Base-by-base conservation (phyloP, 257 asterid genomes). In the Linaria vulgaris region DNA sequence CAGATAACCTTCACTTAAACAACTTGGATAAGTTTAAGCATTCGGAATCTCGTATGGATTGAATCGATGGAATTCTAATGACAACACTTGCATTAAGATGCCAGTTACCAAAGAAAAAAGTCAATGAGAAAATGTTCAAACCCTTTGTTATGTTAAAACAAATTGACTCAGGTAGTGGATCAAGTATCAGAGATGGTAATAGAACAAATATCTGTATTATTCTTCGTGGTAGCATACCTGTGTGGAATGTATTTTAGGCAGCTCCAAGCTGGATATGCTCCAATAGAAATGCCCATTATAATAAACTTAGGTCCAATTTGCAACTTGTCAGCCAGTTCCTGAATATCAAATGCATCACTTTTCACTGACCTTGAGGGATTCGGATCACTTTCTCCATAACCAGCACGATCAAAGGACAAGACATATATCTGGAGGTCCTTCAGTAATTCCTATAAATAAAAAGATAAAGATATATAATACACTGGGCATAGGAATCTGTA, bases 371-470 rank as follows among this genome's bases (percentile, higher is more conserved):
- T 78, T 59, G 76, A 80, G 22, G 94, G 87, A 70, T 91, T 85
- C 39, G 92, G 95, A 74, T 87, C 95, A 59, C 99, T 92, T 48
- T 92, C 95, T 3, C 99, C 97, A 76, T 92, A 92, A 51, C 99
- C 99, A 5, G 99, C 95, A 69, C 97, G 85, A 64, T 92, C 97
- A 38, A 72, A 89, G 48, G 80, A 63, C 64, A 89, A 59, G 50
- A 92, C 56, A 69, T 84, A 83, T 68, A 92, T 72, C 63, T 82
- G 78, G 71, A 87, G 70, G 68, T 78, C 82, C 69, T 86, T 88
- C 72, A 92, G 68, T 15, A 89, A 57, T 38, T 83, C 97, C 98
- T 92, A 41, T 12, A 14, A 23, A 16, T 30, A 59, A 21, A 22
- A 17, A 41, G 20, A 41, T 22, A 59, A 20, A 55, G n/a, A 9